Conservation (phyloP, 1,284 basidiomycete species). For the Ganoderma leucocontextum region DNA sequence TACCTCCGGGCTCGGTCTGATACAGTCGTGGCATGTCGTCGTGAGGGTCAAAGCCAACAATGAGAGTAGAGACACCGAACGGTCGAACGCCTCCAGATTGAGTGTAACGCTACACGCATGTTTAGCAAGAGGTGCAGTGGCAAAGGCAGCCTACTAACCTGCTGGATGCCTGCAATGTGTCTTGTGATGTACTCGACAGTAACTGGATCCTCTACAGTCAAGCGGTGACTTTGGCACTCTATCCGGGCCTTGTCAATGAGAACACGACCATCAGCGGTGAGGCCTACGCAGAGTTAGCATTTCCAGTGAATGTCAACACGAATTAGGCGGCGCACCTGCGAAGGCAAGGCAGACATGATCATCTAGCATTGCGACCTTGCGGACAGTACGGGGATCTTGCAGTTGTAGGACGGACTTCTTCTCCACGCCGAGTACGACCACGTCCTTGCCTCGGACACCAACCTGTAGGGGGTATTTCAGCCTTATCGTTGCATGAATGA, state of each 20-base stretch:
- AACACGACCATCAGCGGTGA: constrained; percentile 97
- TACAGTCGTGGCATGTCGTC: constrained; percentile 91
- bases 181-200: constrained; percentile 99
- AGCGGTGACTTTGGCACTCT: constrained; percentile 97
- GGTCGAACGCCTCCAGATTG: constrained; percentile 99
- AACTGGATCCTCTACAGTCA: constrained; percentile 98
- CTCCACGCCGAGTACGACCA: constrained; percentile 97
- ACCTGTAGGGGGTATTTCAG: constrained; percentile 62
- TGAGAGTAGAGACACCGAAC: constrained; percentile 97
- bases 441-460: constrained; percentile 93
- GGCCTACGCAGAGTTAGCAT: constrained; percentile 60
- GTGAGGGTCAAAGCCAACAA: constrained; percentile 97
- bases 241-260: constrained; percentile 97
- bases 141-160: constrained; percentile 60
- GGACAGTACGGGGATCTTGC: constrained; percentile 96
- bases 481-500: not conserved
- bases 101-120: constrained; percentile 80
- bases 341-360: constrained; percentile 98
- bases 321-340: constrained; percentile 71
- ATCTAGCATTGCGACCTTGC: constrained; percentile 99
- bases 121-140: constrained; percentile 6
- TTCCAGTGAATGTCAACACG: constrained; percentile 22
- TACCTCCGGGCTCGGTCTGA: constrained; percentile 97
- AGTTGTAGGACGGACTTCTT: constrained; percentile 98
- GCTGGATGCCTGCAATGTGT: constrained; percentile 97